Evolutionary conservation across 1,284 basidiomycete genomes (phyloP).

Genomic region (Leucoagaricus sp.): DNA sequence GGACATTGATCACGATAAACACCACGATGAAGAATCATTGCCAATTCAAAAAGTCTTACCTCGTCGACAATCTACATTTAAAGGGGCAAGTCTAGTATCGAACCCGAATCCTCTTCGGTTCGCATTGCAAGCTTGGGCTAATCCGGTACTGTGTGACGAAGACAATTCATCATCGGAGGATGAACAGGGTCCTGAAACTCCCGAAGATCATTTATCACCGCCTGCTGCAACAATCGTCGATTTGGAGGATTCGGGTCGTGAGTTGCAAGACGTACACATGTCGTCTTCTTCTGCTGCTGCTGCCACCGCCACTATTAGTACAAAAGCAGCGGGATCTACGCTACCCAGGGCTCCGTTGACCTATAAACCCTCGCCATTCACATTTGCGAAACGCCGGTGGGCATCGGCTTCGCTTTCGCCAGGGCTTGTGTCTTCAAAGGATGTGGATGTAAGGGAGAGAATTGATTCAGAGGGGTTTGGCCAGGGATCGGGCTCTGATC

Average conservation of each 20-base stretch:
- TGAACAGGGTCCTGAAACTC: conserved; percentile 52
- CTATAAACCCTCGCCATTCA: conserved; percentile 39
- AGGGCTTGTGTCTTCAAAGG: background rate
- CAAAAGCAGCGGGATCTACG: background rate
- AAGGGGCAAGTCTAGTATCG: conserved; percentile 41
- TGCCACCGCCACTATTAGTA: background rate
- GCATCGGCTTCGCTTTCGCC: conserved; percentile 18
- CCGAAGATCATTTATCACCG: conserved; percentile 42
- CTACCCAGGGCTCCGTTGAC: conserved; percentile 35
- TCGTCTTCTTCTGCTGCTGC: conserved; percentile 11
- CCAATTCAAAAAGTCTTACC: conserved; percentile 37
- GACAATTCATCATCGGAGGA: conserved; percentile 43
- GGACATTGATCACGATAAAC: conserved; percentile 7
- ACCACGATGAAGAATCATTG: conserved; percentile 26
- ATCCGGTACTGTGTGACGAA: conserved; percentile 42
- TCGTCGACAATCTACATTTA: conserved; percentile 36
- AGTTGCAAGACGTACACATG: conserved; percentile 19
- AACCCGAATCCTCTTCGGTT: conserved; percentile 49
- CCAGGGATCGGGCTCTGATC: background rate
- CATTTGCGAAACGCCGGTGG: conserved; percentile 41
- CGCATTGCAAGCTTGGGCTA: conserved; percentile 46
- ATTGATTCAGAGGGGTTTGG: background rate
- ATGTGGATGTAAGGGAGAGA: background rate
- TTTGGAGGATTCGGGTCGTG: conserved; percentile 17
- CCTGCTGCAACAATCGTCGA: conserved; percentile 27